Evolutionary conservation across 2,329 filamentous ascomycete genomes (phyloP), one percentile per base, ranked within the genome.

Genomic region (Raffaelea albimanens): DNA sequence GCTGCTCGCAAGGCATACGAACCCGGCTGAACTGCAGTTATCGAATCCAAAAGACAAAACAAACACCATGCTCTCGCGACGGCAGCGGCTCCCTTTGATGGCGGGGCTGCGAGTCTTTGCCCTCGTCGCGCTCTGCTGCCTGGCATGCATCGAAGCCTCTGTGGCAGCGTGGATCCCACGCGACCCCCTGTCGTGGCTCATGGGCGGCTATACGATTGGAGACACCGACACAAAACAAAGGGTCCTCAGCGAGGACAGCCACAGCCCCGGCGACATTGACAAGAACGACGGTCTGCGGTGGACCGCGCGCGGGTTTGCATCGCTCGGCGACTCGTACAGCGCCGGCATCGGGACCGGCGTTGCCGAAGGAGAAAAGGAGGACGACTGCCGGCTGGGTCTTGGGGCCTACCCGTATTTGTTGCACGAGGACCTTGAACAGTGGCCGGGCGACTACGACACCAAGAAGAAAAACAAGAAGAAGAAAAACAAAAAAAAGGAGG

Each of bases 341-440:
- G 68, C 70, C 3, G 70, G 70, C 29, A 73, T 73, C 48, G 70
- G 70, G 46, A 72, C 70, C 3, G 63, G 63, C 40, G 46, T 67
- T 40, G 25, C n/a, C n/a, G n/a, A n/a, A n/a, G 63, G 68, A 38
- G 65, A 61, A 36, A 58, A 59, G 14, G 67, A 70, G 48, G 60
- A 68, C 41, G 59, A 64, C 40, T 72, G 69, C 53, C 65, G 68
- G 20, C 66, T 58, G 22, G 69, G 69, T 36, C 50, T 60, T 23
- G 63, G 67, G 46, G 66, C 67, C n/a, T 67, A 73, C 48, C 62
- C 67, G 11, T 54, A 57, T 40, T 59, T 73, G 23, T 63, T 73
- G 43, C 58, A 63, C 34, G 44, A 54, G 13, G 69, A 72, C 50
- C 58, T 72, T 29, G 48, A 53, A 13, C 14, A 21, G 40, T 38